Conservation (phyloP, 2,329 filamentous ascomycete species). For the Lanzia echinophila region DNA sequence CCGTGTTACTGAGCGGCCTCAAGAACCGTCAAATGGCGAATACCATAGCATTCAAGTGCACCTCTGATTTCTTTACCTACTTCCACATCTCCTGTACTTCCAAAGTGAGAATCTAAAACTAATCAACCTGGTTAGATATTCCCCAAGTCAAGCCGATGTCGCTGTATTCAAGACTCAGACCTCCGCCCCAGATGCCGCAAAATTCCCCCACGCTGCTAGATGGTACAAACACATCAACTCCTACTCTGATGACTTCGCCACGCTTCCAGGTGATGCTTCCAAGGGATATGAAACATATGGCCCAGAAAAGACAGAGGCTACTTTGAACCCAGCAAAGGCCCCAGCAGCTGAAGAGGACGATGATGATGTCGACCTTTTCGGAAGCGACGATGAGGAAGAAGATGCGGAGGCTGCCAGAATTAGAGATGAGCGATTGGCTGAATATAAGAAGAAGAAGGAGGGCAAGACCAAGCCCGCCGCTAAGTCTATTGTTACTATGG, state of each 20-base stretch:
- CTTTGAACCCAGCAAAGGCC: constrained; percentile 81
- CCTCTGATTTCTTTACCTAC: constrained; percentile 52
- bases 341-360: constrained; percentile 70
- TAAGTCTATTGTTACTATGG: constrained; percentile 92
- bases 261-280: constrained; percentile 82
- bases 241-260: constrained; percentile 87
- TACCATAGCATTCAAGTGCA: constrained; percentile 67
- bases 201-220: constrained; percentile 89
- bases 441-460: constrained; percentile 97
- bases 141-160: constrained; percentile 90
- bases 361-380: constrained; percentile 89
- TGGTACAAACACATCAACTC: constrained; percentile 99
- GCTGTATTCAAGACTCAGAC: constrained; percentile 87
- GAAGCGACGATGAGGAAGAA: constrained; percentile 88
- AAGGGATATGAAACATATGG: constrained; percentile 88
- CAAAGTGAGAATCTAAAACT: constrained; percentile 13
- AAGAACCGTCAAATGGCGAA: constrained; percentile 84
- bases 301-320: constrained; percentile 70
- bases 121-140: constrained; percentile 34
- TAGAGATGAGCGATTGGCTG: constrained; percentile 83
- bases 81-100: constrained; percentile 11
- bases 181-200: constrained; percentile 66
- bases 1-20: constrained; percentile 93
- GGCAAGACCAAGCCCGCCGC: constrained; percentile 84
- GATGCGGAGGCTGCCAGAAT: constrained; percentile 78